A percentile compares a stretch with the other conserved stretches of the same genome.
phyloP scores from a whole-genome alignment of 192 early-diverging fungal species.

The Coemansia sp. region DNA sequence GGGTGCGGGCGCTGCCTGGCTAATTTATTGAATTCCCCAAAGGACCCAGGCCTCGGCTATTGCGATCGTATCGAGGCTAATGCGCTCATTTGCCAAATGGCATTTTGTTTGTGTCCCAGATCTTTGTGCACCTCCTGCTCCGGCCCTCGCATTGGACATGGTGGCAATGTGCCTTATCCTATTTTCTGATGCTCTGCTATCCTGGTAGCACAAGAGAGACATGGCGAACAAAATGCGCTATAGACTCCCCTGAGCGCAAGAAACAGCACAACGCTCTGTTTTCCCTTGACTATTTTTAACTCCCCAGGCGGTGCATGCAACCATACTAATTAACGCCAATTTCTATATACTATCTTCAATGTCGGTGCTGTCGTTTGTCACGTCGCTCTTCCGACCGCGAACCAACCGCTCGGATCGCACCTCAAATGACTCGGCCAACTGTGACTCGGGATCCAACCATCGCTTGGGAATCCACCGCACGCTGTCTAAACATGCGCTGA shows the following conservation, averaged over 20 bases:
- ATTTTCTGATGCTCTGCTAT: background rate
- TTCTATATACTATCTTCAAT: conserved; percentile 11
- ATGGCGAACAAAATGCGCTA: background rate
- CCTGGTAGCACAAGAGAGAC: conserved; percentile 2
- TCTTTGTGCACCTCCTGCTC: background rate
- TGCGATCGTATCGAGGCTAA: background rate
- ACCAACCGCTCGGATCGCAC: conserved; percentile 21
- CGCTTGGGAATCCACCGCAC: conserved; percentile 6
- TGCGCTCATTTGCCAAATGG: background rate
- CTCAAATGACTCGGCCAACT: conserved; percentile 1
- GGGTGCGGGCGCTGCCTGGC: background rate
- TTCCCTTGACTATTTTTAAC: conserved; percentile 1
- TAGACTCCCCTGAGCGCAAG: background rate
- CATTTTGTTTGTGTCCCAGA: conserved; percentile 10
- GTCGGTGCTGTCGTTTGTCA: conserved; percentile 54
- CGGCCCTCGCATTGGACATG: background rate
- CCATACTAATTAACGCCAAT: conserved; percentile 11
- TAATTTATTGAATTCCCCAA: background rate
- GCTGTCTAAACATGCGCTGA: conserved; percentile 27
- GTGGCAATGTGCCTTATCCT: conserved; percentile 7
- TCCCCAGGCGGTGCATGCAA: background rate
- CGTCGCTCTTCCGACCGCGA: conserved; percentile 52
- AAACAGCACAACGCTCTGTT: background rate
- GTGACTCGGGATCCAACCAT: conserved; percentile 6
- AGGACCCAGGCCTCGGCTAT: background rate